A percentile compares a stretch with the other conserved stretches of the same genome.
phyloP scores from a whole-genome alignment of 257 asterid genomes.

The Petunia secreta region DNA sequence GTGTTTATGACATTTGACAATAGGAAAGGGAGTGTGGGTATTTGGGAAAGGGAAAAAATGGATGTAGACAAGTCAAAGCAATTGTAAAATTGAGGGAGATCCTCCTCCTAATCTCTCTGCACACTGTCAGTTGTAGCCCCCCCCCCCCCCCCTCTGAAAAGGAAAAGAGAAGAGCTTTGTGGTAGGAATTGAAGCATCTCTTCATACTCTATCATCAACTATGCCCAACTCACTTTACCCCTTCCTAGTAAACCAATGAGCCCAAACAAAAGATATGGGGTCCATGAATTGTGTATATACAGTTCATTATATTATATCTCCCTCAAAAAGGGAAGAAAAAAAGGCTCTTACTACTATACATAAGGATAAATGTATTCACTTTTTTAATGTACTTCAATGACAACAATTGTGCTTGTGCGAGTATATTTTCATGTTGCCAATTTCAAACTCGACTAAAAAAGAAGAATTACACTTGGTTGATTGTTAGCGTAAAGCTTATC shows the following conservation, averaged over 20 bases:
- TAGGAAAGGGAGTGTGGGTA: not conserved
- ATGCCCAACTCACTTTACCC: not conserved
- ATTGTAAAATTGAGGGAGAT: conserved; percentile 48
- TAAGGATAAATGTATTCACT: too few relatives aligned
- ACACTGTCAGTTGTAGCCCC: conserved; percentile 18
- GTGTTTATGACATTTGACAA: not conserved
- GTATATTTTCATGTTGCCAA: too few relatives aligned
- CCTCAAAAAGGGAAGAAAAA: not conserved
- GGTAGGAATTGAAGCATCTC: conserved; percentile 20
- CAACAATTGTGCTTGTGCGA: too few relatives aligned
- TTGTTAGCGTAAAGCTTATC: too few relatives aligned
- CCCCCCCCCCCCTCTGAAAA: conserved; percentile 23
- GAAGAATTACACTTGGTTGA: too few relatives aligned
- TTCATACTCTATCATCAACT: not conserved
- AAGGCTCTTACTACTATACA: too few relatives aligned
- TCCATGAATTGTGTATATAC: not conserved
- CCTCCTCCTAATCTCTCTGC: conserved; percentile 20
- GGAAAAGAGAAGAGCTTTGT: not conserved
- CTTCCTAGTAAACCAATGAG: not conserved
- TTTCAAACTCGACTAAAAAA: too few relatives aligned
- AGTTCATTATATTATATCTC: not conserved
- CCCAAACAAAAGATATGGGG: not conserved
- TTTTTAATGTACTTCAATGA: too few relatives aligned
- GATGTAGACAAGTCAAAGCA: conserved; percentile 41
- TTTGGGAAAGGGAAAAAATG: conserved; percentile 1